Evolutionary conservation across 2,329 filamentous ascomycete genomes (phyloP).

Genomic region (Claviceps purpurea): DNA sequence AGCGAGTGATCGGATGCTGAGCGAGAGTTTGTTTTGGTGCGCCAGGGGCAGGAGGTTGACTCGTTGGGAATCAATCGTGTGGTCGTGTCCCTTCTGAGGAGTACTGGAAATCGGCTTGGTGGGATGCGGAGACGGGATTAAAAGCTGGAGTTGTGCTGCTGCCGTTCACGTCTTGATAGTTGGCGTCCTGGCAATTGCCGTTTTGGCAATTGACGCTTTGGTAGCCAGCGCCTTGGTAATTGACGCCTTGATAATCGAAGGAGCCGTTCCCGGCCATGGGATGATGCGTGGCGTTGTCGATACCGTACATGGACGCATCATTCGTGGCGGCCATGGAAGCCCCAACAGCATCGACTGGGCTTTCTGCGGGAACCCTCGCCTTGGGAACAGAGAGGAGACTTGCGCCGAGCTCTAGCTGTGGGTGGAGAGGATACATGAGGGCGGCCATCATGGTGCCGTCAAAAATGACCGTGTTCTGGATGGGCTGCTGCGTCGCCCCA

Average conservation of each 20-base stretch:
- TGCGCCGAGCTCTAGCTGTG: conserved; percentile 42
- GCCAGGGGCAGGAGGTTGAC: not conserved
- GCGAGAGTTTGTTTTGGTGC: not conserved
- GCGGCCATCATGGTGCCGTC: conserved; percentile 72
- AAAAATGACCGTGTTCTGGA: conserved; percentile 90
- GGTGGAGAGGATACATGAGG: conserved; percentile 70
- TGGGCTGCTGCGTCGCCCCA: conserved; percentile 78
- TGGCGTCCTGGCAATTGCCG: too few relatives aligned
- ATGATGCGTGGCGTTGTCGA: not conserved
- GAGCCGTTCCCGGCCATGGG: not conserved
- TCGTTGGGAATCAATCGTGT: not conserved
- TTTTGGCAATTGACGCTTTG: too few relatives aligned
- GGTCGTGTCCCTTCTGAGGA: not conserved
- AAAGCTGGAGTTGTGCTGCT: not conserved
- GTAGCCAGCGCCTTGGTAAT: too few relatives aligned
- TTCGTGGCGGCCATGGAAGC: not conserved
- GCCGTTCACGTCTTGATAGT: not conserved
- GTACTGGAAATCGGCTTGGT: not conserved
- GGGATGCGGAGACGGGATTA: not conserved
- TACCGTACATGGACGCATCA: not conserved
- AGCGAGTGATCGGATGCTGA: too few relatives aligned
- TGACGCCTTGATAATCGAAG: not conserved
- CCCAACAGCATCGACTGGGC: not conserved
- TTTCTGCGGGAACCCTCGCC: not conserved
- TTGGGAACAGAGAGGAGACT: conserved; percentile 25